phyloP scores from a whole-genome alignment of 441 rosid species.

The Adansonia gregorii region DNA sequence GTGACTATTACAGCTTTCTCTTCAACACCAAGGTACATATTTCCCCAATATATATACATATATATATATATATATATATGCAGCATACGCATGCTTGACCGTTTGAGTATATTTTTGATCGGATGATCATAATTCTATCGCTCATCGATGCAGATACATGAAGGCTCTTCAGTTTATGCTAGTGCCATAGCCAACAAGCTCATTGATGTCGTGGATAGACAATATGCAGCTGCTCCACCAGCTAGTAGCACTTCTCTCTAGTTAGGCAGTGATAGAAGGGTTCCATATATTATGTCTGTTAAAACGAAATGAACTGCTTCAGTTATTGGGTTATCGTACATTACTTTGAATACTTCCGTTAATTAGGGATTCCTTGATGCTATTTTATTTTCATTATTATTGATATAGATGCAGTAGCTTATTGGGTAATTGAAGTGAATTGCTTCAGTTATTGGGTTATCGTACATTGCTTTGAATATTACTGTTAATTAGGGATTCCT shows the following conservation, averaged over 20 bases:
- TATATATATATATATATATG: not conserved
- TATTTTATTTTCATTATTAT: not conserved
- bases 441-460: not conserved
- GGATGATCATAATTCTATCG: not conserved
- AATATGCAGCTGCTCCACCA: constrained; percentile 47
- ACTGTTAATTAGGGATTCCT: not conserved
- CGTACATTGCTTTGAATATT: not conserved
- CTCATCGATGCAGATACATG: constrained; percentile 45
- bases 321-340: not conserved
- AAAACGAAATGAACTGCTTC: constrained; percentile 1
- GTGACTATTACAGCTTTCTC: constrained; percentile 78
- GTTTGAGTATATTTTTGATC: not conserved
- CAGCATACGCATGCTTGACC: not conserved
- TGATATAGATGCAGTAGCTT: not conserved
- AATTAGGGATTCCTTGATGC: not conserved
- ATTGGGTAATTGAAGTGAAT: not conserved
- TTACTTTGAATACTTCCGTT: constrained; percentile 1
- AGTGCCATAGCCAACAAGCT: constrained; percentile 66
- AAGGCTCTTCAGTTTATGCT: constrained; percentile 64
- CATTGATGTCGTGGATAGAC: constrained; percentile 57
- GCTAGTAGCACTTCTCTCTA: constrained; percentile 31
- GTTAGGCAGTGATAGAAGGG: not conserved
- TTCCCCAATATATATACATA: not conserved
- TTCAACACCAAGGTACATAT: constrained; percentile 78
- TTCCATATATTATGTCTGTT: not conserved